Conservation (phyloP, 805 yeast species). For the Danielia reshetovae region DNA sequence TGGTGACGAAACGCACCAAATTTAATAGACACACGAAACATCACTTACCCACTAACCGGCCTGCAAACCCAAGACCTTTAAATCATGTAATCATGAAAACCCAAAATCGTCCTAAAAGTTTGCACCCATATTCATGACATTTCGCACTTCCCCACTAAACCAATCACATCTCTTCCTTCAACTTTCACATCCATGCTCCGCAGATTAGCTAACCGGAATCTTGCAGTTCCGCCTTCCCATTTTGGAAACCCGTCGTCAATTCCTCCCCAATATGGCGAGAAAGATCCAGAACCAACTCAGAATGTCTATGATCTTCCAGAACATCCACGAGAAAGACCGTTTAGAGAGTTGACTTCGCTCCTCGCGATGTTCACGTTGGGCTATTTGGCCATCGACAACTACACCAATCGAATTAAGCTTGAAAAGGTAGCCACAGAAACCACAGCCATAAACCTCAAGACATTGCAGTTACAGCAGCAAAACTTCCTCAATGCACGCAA, state of each 20-base stretch:
- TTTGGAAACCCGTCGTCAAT: conserved; percentile 1
- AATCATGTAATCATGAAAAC: no score
- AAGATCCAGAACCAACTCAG: neutral
- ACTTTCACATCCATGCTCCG: conserved; percentile 1
- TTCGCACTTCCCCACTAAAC: neutral
- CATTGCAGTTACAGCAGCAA: conserved; percentile 41
- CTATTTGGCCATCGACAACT: conserved; percentile 51
- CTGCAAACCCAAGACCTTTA: no score
- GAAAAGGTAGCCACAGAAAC: conserved; percentile 33
- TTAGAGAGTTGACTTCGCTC: conserved; percentile 36
- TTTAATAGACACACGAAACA: no score
- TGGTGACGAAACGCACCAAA: no score
- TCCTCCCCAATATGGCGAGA: neutral
- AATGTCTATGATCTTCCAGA: neutral
- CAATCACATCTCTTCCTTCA: no score
- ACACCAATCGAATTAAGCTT: conserved; percentile 36
- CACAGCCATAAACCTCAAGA: conserved; percentile 33
- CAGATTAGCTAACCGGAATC: neutral
- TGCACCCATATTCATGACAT: no score
- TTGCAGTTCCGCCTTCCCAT: conserved; percentile 2
- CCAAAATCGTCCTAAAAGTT: no score
- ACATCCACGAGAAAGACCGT: conserved; percentile 2
- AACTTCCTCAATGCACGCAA: conserved; percentile 48
- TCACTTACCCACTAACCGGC: no score
- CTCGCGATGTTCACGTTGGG: conserved; percentile 42